Conservation (phyloP, 2,329 filamentous ascomycete genomes). For the Xylariaceae sp. region DNA sequence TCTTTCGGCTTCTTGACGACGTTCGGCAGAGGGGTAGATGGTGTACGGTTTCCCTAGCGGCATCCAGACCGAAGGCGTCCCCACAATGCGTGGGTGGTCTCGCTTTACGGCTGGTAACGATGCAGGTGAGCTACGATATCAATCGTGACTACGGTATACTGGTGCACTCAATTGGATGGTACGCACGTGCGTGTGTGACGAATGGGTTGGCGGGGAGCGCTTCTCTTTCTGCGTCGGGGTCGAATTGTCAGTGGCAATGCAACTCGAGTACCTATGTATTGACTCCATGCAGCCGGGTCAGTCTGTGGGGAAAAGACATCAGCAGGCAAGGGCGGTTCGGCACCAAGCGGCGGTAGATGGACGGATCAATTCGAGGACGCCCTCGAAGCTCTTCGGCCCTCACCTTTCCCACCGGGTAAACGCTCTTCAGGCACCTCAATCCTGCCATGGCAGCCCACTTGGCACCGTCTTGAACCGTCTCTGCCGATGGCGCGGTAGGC, state of each 20-base stretch:
- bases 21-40: constrained; percentile 6
- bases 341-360: constrained; percentile 30
- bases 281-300: constrained; percentile 9
- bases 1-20: neutral
- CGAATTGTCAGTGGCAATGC: neutral
- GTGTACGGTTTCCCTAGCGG: constrained; percentile 19
- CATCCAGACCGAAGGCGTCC: constrained; percentile 7
- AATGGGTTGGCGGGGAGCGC: no score
- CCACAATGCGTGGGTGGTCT: constrained; percentile 10
- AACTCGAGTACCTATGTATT: constrained; percentile 4
- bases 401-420: no score
- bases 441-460: no score
- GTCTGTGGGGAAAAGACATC: constrained; percentile 20
- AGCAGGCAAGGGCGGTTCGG: constrained; percentile 11
- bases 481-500: no score
- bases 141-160: no score
- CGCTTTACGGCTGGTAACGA: neutral
- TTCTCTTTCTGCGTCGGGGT: no score
- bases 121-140: no score
- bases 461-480: no score
- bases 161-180: no score
- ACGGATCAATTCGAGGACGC: constrained; percentile 18
- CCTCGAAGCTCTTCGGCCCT: no score
- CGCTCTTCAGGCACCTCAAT: no score
- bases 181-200: no score